Evolutionary conservation across 2,329 filamentous ascomycete species (phyloP), one percentile per base, ranked within the genome.

Genomic region (Metarhizium humberi): DNA sequence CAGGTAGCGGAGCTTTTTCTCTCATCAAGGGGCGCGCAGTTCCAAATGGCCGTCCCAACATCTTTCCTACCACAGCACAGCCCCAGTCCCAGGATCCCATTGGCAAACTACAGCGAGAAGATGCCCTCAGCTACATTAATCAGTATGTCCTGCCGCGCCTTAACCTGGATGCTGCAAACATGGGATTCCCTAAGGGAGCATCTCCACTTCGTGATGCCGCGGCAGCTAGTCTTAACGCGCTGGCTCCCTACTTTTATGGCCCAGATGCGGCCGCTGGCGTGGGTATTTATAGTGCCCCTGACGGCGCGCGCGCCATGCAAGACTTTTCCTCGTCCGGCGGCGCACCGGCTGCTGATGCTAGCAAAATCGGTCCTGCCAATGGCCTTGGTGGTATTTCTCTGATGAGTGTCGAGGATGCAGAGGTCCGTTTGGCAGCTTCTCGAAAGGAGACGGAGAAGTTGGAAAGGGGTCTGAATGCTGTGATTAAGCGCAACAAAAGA

Each of bases 81-180:
- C 73, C 73, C 6, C 76, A 76, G 55, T 69, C 74, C 1, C 75
- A 78, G 56, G 82, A 86, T 60, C 81, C 82, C 1, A 76, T 85
- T 30, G 78, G 77, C 59, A 86, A 86, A 71, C 81, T 86, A 60
- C 82, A 84, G 66, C 78, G 82, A 13, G 82, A 86, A 61, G 83
- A 86, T 63, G 82, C 82, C 0, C 78, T 87, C 45, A 80, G 78
- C 66, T 86, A 85, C 68, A 85, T 87, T 68, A 86, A 87, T 66
- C 83, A 87, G 67, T 85, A 84, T 60, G 81, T 87, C 2, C 72
- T 86, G 38, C 83, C 84, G 18, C 77, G 78, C 4, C 73, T 83
- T 16, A 81, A 81, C 60, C 71, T 81, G 2, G 77, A 77, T 43
- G 74, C 73, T 32, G 73, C 74, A 55, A 78, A 77, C 56, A 69